phyloP scores from a whole-genome alignment of 129 eudicot genomes.

The Centella asiatica region DNA sequence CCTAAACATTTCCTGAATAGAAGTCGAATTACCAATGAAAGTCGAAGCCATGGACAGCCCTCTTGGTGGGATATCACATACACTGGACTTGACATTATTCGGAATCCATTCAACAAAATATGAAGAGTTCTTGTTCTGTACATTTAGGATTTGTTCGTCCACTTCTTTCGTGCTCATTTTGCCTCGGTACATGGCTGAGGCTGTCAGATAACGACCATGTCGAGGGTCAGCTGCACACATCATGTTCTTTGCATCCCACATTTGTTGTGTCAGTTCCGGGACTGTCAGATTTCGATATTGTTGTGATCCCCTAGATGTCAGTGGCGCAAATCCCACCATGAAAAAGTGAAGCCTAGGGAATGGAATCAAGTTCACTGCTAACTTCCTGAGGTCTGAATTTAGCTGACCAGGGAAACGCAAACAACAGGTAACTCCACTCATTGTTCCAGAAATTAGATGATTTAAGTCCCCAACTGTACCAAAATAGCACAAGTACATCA shows the following conservation, averaged over 20 bases:
- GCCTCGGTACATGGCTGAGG: conserved; percentile 19
- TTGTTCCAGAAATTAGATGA: conserved; percentile 22
- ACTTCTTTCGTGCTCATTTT: conserved; percentile 25
- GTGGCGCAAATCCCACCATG: conserved; percentile 24
- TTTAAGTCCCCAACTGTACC: conserved; percentile 23
- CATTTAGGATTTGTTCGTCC: conserved; percentile 17
- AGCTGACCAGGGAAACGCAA: conserved; percentile 16
- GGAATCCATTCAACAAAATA: conserved; percentile 24
- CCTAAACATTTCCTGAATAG: conserved; percentile 20
- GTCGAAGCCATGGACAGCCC: conserved; percentile 19
- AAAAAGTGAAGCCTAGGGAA: conserved; percentile 29
- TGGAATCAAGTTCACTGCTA: conserved; percentile 22
- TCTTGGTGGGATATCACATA: conserved; percentile 22
- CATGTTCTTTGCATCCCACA: conserved; percentile 24
- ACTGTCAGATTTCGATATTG: conserved; percentile 15
- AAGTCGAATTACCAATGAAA: conserved; percentile 18
- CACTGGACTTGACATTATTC: conserved; percentile 19
- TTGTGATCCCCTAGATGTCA: conserved; percentile 19
- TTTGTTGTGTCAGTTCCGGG: conserved; percentile 20
- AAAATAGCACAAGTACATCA: not conserved
- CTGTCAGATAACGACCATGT: conserved; percentile 17
- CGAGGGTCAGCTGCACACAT: conserved; percentile 23
- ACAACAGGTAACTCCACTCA: conserved; percentile 27
- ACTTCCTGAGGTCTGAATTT: conserved; percentile 26
- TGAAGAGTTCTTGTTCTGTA: conserved; percentile 20